Evolutionary conservation across 2,329 filamentous ascomycete species (phyloP), one percentile per base, ranked within the genome.

Genomic region (Fusarium fracticaudum): DNA sequence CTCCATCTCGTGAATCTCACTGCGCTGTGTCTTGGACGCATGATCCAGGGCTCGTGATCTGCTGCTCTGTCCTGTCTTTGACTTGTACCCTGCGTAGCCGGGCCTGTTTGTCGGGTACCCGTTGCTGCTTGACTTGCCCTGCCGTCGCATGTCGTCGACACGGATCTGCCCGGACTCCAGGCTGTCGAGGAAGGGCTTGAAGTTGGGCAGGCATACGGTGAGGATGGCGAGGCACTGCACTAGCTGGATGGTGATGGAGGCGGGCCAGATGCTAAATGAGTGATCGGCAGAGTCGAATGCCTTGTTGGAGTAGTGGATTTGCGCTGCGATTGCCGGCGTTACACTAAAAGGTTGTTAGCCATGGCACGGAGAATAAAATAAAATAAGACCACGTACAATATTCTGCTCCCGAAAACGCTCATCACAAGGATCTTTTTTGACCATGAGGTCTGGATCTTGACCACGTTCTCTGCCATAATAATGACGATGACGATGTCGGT

Each of bases 101-200:
- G 55, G 61, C 14, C 48, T 74, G 43, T 76, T 72, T 14, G 76
- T 72, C 3, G 73, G 71, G 47, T 77, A 77, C 2, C 76, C 74
- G 31, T 72, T 74, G 50, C 76, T 77, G 43, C 74, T 76, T 4
- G 64, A 75, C 54, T 80, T 79, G 41, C 77, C 78, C 33, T 79
- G 75, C 24, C 78, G 66, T 6, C 78, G 68, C 15, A 79, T n/a
- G 29, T 80, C 78, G 44, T 80, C 78, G 50, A 79, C 64, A 3
- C 76, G 78, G n/a, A 79, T 79, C 47, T 80, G 78, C 0, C 78
- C 78, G 0, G 78, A 79, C 31, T 80, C 75, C 0, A 80, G 55
- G 26, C 77, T 80, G 50, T 80, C 78, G 31, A 80, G 75, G 51
- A 80, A 80, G 1, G 77, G 79, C 37, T 80, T 80, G 38, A 80